Percentiles rank a stretch among this genome's conserved stretches.
Conservation (phyloP, 2,329 filamentous ascomycete species). For the Ceratocystis cubensis region DNA sequence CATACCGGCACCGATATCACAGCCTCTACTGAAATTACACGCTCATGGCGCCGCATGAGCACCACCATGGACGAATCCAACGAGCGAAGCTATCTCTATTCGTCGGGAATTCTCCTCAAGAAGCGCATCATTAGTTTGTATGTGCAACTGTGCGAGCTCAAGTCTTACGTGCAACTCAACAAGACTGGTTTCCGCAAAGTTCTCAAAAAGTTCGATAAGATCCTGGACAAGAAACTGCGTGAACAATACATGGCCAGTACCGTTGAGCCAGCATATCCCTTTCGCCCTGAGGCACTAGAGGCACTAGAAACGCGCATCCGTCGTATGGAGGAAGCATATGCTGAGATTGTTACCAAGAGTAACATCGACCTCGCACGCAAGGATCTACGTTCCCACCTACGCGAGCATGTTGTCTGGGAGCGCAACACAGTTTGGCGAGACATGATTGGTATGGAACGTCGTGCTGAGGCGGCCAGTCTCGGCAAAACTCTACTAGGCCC, state of each 20-base stretch:
- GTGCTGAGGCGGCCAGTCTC: slow-evolving; percentile 85
- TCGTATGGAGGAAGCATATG: slow-evolving; percentile 67
- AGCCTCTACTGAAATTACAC: slow-evolving; percentile 46
- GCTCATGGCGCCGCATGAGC: slow-evolving; percentile 50
- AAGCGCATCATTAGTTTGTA: slow-evolving; percentile 80
- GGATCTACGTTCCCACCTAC: slow-evolving; percentile 76
- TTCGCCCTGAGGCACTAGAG: slow-evolving; percentile 58
- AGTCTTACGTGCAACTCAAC: slow-evolving; percentile 92
- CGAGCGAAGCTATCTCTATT: slow-evolving; percentile 56
- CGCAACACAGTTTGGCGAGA: slow-evolving; percentile 97
- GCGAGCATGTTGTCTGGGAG: slow-evolving; percentile 98
- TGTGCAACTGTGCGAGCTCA: slow-evolving; percentile 85
- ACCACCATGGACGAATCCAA: slow-evolving; percentile 63
- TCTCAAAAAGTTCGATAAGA: slow-evolving; percentile 98
- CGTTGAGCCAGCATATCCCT: slow-evolving; percentile 71
- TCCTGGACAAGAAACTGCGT: slow-evolving; percentile 69
- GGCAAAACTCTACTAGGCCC: slow-evolving; percentile 72
- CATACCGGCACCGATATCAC: slow-evolving; percentile 43
- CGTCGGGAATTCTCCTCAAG: slow-evolving; percentile 72
- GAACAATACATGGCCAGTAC: slow-evolving; percentile 58
- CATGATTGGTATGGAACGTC: slow-evolving; percentile 94
- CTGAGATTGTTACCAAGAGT: slow-evolving; percentile 68
- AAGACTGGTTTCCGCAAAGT: slow-evolving; percentile 94
- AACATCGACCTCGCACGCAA: slow-evolving; percentile 65
- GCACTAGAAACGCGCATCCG: slow-evolving; percentile 58